Evolutionary conservation across 1,284 basidiomycete genomes (phyloP).

Genomic region (Malassezia pachydermatis): DNA sequence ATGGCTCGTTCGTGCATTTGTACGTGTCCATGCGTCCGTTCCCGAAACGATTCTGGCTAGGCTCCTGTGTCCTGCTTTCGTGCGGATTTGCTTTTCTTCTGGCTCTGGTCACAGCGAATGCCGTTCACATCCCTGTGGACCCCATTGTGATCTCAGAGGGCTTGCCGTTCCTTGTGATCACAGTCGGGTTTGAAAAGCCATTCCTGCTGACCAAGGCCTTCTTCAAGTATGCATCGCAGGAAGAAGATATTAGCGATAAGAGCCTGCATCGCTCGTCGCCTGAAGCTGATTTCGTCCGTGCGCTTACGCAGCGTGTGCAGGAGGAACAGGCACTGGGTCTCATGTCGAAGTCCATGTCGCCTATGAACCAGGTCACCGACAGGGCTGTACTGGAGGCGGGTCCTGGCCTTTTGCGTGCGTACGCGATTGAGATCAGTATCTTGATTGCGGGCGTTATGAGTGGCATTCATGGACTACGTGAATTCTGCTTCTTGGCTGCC

Average conservation of each 20-base stretch:
- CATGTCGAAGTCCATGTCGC: constrained; percentile 52
- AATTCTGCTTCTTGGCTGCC: constrained; percentile 89
- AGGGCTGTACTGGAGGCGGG: constrained; percentile 72
- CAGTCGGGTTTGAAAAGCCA: constrained; percentile 95
- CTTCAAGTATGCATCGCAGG: constrained; percentile 66
- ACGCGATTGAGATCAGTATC: constrained; percentile 80
- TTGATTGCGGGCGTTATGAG: constrained; percentile 76
- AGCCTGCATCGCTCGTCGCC: constrained; percentile 17
- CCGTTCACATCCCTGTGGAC: constrained; percentile 76
- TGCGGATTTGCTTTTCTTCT: constrained; percentile 79
- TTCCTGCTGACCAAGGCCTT: constrained; percentile 75
- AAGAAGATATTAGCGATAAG: constrained; percentile 17
- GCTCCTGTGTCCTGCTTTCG: constrained; percentile 70
- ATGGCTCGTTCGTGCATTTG: constrained; percentile 74
- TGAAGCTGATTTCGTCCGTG: constrained; percentile 44
- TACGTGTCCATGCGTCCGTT: constrained; percentile 48
- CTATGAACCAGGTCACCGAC: constrained; percentile 71
- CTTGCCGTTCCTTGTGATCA: constrained; percentile 92
- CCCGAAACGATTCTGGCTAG: constrained; percentile 50
- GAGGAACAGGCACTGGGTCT: constrained; percentile 42
- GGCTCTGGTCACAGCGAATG: constrained; percentile 71
- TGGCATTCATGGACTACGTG: constrained; percentile 76
- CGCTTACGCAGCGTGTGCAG: constrained; percentile 45
- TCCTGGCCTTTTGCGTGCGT: constrained; percentile 77
- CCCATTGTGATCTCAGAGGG: constrained; percentile 87